Percentiles rank a stretch among this genome's conserved stretches.
Evolutionary conservation across 371 early-diverging fungal genomes (phyloP).

Genomic region (Rhizopus microsporus): DNA sequence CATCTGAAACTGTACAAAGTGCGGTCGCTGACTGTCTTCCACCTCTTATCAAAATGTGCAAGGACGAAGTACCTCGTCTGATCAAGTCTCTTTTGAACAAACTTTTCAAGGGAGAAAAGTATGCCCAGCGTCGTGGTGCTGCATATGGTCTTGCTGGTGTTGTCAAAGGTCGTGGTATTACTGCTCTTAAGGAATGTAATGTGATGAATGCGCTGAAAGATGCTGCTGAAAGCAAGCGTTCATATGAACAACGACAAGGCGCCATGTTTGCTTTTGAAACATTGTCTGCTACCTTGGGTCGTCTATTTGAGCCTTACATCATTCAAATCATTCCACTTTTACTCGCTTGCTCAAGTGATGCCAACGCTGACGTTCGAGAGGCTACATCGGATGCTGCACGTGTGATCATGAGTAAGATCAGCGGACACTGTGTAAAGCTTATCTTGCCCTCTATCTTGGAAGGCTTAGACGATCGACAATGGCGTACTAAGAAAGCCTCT

Average conservation of each 20-base stretch:
- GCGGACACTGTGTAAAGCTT: conserved; percentile 94
- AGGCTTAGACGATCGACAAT: conserved; percentile 87
- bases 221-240: conserved; percentile 81
- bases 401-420: conserved; percentile 95
- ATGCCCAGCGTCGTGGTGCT: conserved; percentile 91
- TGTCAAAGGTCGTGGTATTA: conserved; percentile 90
- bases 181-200: conserved; percentile 79
- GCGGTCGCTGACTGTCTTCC: conserved; percentile 94
- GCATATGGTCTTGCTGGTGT: conserved; percentile 97
- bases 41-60: conserved; percentile 80
- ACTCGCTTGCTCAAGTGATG: conserved; percentile 87
- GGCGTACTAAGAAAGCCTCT: conserved; percentile 96
- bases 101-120: conserved; percentile 74
- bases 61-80: conserved; percentile 63
- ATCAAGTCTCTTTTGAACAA: conserved; percentile 69
- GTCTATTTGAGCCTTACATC: conserved; percentile 97
- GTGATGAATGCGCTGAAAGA: conserved; percentile 83
- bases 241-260: conserved; percentile 82
- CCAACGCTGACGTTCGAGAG: conserved; percentile 84
- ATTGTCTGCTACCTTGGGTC: conserved; percentile 80
- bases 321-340: conserved; percentile 90
- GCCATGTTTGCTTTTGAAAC: conserved; percentile 94
- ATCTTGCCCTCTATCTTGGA: conserved; percentile 88
- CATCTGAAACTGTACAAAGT: conserved; percentile 93
- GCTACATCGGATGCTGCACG: conserved; percentile 90